Percentiles rank a stretch among this genome's conserved stretches.
Conservation (phyloP, 352 stramenopile genomes). For the Phytophthora chlamydospora region DNA sequence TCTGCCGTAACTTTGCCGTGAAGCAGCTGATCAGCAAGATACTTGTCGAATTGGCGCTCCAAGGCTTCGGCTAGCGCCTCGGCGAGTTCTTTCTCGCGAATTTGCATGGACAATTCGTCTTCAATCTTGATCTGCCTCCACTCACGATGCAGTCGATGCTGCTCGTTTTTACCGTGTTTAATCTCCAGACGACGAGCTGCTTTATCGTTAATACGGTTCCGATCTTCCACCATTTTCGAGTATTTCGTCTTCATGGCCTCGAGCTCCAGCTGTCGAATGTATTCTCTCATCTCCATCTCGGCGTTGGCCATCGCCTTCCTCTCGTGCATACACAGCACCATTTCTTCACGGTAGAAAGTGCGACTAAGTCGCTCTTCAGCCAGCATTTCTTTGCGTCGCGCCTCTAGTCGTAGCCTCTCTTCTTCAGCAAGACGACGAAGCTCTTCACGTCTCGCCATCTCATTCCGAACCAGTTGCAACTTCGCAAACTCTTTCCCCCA, state of each 20-base stretch:
- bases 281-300: constrained; percentile 76
- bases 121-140: constrained; percentile 72
- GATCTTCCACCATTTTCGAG: constrained; percentile 67
- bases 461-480: constrained; percentile 47
- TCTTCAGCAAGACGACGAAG: constrained; percentile 54
- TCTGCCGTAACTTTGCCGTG: constrained; percentile 56
- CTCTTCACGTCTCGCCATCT: constrained; percentile 62
- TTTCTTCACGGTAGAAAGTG: constrained; percentile 75
- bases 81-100: constrained; percentile 59
- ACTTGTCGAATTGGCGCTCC: constrained; percentile 66
- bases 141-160: constrained; percentile 73
- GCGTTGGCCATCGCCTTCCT: constrained; percentile 67
- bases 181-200: constrained; percentile 75
- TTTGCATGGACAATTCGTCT: constrained; percentile 63
- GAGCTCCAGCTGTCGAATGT: constrained; percentile 63
- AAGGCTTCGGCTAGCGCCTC: constrained; percentile 47
- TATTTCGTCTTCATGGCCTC: constrained; percentile 83
- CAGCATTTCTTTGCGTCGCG: constrained; percentile 65
- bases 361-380: constrained; percentile 64
- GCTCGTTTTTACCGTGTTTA: constrained; percentile 80
- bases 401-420: constrained; percentile 51
- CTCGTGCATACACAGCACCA: constrained; percentile 60
- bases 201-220: constrained; percentile 66
- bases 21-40: constrained; percentile 61
- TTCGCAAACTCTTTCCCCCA: constrained; percentile 60